phyloP scores from a whole-genome alignment of 805 yeast genomes.

The Clavispora fructus region DNA sequence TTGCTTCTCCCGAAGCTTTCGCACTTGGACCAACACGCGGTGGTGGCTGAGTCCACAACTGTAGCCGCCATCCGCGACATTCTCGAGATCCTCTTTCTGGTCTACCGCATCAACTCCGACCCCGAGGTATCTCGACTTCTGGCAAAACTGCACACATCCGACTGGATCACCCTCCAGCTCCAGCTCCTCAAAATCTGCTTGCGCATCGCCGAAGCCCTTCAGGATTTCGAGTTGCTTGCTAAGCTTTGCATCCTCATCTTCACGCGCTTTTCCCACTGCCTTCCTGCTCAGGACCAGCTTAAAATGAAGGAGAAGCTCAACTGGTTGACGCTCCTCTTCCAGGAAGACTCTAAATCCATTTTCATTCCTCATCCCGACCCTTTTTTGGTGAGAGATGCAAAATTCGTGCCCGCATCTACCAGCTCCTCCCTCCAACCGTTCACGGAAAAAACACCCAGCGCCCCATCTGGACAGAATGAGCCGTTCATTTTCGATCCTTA shows the following conservation, averaged over 20 bases:
- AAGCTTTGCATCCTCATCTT: slow-evolving; percentile 51
- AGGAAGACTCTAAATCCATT: slow-evolving; percentile 20
- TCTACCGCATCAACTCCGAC: slow-evolving; percentile 48
- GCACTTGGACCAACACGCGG: slow-evolving; percentile 1
- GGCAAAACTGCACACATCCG: slow-evolving; percentile 20
- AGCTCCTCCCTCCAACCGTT: background rate
- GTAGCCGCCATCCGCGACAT: slow-evolving; percentile 28
- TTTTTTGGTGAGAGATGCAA: slow-evolving; percentile 49
- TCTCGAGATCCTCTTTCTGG: slow-evolving; percentile 43
- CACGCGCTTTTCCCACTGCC: slow-evolving; percentile 48
- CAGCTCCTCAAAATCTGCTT: slow-evolving; percentile 50
- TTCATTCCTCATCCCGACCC: slow-evolving; percentile 67
- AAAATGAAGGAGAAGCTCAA: slow-evolving; percentile 31
- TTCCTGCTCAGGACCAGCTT: slow-evolving; percentile 56
- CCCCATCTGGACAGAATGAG: background rate
- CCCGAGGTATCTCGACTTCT: slow-evolving; percentile 22
- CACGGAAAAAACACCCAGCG: slow-evolving; percentile 4
- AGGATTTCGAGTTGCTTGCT: slow-evolving; percentile 35
- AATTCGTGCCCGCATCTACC: slow-evolving; percentile 19
- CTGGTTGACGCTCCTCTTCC: slow-evolving; percentile 15
- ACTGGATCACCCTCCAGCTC: slow-evolving; percentile 56
- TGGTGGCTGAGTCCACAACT: slow-evolving; percentile 1
- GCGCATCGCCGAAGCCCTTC: slow-evolving; percentile 46
- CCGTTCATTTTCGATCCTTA: slow-evolving; percentile 48
- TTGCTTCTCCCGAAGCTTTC: slow-evolving; percentile 40